phyloP scores from a whole-genome alignment of 2,329 filamentous ascomycete genomes.

The Aspergillus sp. region DNA sequence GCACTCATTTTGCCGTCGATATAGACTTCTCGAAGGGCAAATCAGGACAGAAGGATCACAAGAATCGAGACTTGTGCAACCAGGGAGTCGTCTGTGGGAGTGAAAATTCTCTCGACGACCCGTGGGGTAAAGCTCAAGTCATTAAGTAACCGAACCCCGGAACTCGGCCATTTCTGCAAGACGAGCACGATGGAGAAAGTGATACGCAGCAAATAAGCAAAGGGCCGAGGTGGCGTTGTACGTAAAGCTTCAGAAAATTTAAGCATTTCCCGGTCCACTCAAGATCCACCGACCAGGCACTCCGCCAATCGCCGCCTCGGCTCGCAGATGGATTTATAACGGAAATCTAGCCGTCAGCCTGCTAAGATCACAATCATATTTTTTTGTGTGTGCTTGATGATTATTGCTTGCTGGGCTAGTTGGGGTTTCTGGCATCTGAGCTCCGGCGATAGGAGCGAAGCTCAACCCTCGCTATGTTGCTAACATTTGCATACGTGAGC shows the following conservation, averaged over 20 bases:
- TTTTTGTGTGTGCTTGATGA: too few species aligned
- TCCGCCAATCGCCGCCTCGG: not conserved
- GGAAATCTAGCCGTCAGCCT: not conserved
- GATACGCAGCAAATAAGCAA: not conserved
- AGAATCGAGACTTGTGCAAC: not conserved
- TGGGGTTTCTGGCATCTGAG: too few species aligned
- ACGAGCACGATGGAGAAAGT: not conserved
- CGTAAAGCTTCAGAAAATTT: not conserved
- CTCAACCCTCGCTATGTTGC: too few species aligned
- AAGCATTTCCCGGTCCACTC: not conserved
- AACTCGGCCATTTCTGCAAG: not conserved
- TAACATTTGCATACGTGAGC: too few species aligned
- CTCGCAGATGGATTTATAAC: not conserved
- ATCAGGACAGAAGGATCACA: not conserved
- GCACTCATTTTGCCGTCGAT: not conserved
- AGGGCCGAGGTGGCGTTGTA: not conserved
- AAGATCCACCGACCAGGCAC: not conserved
- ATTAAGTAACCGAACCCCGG: not conserved
- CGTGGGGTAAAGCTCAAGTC: not conserved
- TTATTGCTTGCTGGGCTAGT: too few species aligned
- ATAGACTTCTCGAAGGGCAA: not conserved
- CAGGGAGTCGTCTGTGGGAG: not conserved
- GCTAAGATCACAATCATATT: too few species aligned
- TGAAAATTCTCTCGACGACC: not conserved
- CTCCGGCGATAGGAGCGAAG: too few species aligned